Percentiles rank a stretch among this genome's conserved stretches.
These are phyloP conservation scores for Sextonia rubra DNA, from an alignment of 164 flowering plant species.

Conservation along the genomic window DNA sequence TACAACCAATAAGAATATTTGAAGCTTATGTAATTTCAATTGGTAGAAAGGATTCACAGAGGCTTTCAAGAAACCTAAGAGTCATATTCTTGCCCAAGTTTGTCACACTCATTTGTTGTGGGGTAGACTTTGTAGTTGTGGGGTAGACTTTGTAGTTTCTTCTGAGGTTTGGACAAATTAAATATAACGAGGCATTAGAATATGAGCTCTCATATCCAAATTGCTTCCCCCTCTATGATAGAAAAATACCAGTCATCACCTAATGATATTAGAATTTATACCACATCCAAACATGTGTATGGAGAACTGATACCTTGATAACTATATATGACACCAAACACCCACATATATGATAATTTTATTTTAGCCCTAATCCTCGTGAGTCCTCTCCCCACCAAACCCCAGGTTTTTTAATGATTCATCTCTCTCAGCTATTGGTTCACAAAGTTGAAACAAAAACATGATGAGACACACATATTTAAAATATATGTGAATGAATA, in stretches of 20 bases:
- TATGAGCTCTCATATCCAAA: background rate
- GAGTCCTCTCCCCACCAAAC: background rate
- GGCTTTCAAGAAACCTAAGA: background rate
- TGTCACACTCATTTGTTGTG: background rate
- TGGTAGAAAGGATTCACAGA: background rate
- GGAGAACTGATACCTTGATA: background rate
- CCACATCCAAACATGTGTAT: background rate
- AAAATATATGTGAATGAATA: background rate
- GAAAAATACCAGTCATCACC: background rate
- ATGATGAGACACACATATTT: too few relatives aligned
- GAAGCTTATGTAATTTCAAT: background rate
- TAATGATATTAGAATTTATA: background rate
- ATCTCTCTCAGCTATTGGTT: background rate
- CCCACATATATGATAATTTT: background rate
- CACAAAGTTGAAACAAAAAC: background rate
- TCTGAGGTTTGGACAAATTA: background rate
- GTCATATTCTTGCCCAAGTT: background rate
- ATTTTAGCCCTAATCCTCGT: background rate
- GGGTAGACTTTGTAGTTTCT: slow-evolving; percentile 1
- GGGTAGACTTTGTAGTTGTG: background rate
- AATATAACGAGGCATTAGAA: background rate
- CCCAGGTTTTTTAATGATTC: background rate
- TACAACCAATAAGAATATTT: background rate
- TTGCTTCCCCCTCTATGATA: background rate
- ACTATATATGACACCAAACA: background rate